Conservation (phyloP, 176 grass and related monocot species). For the Avena insularis region DNA sequence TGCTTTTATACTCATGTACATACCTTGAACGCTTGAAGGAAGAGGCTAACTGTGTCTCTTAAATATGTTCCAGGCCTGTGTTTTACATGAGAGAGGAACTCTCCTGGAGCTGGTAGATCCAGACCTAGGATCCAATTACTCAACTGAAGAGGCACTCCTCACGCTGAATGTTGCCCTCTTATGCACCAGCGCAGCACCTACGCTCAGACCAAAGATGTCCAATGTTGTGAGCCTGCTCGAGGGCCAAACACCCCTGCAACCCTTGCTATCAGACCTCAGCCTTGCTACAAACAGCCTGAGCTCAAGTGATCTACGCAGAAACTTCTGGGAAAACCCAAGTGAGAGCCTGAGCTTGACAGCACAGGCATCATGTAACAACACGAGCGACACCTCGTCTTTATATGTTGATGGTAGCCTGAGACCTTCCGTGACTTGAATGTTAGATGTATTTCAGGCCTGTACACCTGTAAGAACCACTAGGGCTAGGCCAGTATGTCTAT, state of each 20-base stretch:
- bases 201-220: constrained; percentile 87
- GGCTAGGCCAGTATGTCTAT: neutral
- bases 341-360: constrained; percentile 54
- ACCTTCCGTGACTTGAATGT: constrained; percentile 31
- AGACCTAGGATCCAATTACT: constrained; percentile 65
- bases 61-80: constrained; percentile 67
- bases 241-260: constrained; percentile 62
- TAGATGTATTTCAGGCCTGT: constrained; percentile 15
- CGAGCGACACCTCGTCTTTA: constrained; percentile 37
- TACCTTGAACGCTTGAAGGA: constrained; percentile 28
- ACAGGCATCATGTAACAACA: constrained; percentile 44
- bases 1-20: constrained; percentile 23
- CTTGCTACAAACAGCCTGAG: constrained; percentile 51
- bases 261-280: constrained; percentile 59
- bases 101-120: constrained; percentile 89
- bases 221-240: constrained; percentile 87
- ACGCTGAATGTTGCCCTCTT: constrained; percentile 82
- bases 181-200: constrained; percentile 81
- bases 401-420: constrained; percentile 46
- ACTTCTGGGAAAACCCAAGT: constrained; percentile 69
- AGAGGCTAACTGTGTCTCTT: constrained; percentile 38
- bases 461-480: constrained; percentile 42
- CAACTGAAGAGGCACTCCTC: constrained; percentile 74
- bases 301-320: constrained; percentile 54
- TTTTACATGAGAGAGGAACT: constrained; percentile 73